A percentile compares a stretch with the other conserved stretches of the same genome.
Evolutionary conservation across 805 yeast genomes (phyloP).

Genomic region (Candida tibetensis): DNA sequence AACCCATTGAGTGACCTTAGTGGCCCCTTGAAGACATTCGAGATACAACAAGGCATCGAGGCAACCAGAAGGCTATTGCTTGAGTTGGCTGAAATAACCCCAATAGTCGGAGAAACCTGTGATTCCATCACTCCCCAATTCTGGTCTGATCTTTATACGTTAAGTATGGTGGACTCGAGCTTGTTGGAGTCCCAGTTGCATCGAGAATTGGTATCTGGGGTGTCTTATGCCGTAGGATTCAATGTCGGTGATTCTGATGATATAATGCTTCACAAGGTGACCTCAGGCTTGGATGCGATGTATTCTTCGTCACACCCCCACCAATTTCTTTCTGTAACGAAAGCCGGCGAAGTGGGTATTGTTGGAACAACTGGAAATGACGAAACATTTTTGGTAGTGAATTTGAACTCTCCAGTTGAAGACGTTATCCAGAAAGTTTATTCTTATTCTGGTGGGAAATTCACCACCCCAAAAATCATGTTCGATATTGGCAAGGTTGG

Average conservation of each 20-base stretch:
- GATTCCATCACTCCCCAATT: constrained; percentile 53
- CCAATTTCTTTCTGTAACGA: constrained; percentile 47
- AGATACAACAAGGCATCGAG: constrained; percentile 40
- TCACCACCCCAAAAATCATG: constrained; percentile 21
- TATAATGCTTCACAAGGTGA: constrained; percentile 29
- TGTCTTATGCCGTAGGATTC: constrained; percentile 50
- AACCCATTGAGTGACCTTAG: constrained; percentile 2
- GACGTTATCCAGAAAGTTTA: constrained; percentile 19
- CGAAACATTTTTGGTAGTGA: constrained; percentile 45
- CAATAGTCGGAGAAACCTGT: constrained; percentile 44
- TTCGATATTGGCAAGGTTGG: constrained; percentile 27
- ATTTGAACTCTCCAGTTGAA: constrained; percentile 9
- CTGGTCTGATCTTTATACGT: constrained; percentile 45
- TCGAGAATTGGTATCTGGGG: constrained; percentile 50
- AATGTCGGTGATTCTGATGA: constrained; percentile 21
- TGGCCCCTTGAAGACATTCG: constrained; percentile 23
- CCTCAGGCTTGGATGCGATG: constrained; percentile 45
- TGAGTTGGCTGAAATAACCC: constrained; percentile 41
- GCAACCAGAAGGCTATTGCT: constrained; percentile 36
- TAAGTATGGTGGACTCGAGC: constrained; percentile 43
- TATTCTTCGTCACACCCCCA: constrained; percentile 43
- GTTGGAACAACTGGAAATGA: constrained; percentile 49
- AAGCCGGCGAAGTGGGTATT: constrained; percentile 47
- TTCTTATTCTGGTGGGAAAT: constrained; percentile 12
- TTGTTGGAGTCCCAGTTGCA: constrained; percentile 49